Evolutionary conservation across 1,284 basidiomycete species (phyloP).

Genomic region (Mrakiaceae sp.): DNA sequence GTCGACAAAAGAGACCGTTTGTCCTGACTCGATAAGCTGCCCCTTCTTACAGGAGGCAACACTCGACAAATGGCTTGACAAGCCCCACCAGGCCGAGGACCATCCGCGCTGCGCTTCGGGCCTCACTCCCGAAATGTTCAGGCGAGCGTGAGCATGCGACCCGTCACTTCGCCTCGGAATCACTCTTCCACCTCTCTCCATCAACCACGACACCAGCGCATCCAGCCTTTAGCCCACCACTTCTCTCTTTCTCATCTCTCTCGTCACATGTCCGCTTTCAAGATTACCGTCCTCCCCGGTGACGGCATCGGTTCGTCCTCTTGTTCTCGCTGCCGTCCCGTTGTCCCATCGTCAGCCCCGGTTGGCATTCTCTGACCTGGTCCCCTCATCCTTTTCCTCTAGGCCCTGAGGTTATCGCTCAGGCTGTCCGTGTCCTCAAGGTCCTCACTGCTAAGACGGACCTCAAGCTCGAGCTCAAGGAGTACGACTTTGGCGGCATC

Average conservation of each 20-base stretch:
- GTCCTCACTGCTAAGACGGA: conserved; percentile 55
- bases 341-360: background rate
- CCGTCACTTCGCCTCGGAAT: no score
- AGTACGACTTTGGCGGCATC: conserved; percentile 78
- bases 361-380: background rate
- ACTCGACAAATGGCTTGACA: no score
- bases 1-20: no score
- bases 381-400: background rate
- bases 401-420: conserved; percentile 89
- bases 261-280: conserved; percentile 39
- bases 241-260: background rate
- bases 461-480: conserved; percentile 54
- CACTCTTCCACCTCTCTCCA: no score
- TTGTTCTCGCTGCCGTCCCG: conserved; percentile 6
- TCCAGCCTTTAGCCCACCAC: no score
- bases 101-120: no score
- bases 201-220: no score
- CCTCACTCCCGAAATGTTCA: no score
- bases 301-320: conserved; percentile 78
- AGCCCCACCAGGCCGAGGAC: no score
- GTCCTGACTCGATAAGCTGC: no score
- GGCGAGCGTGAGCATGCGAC: no score
- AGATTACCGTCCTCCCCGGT: conserved; percentile 78
- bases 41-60: no score
- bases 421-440: conserved; percentile 79